These are phyloP conservation scores for Plasmodium billcollinsi DNA, from an alignment of 169 alveolate species.

Conservation along the genomic window DNA sequence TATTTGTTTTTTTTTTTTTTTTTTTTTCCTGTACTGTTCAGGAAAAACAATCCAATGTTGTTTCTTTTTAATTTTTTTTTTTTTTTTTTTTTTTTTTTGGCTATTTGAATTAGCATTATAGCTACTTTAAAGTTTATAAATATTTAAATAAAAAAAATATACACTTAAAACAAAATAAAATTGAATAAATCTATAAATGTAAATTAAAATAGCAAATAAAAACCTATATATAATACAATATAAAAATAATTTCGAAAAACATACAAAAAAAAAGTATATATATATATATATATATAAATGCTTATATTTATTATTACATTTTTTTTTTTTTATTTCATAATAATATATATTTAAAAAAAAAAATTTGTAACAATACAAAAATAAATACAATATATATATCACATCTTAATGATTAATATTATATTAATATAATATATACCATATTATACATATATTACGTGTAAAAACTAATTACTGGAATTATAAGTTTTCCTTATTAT, in stretches of 20 bases:
- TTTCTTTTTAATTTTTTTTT: constrained; percentile 12
- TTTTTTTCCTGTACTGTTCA: constrained; percentile 48
- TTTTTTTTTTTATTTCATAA: no score
- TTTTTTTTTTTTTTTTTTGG: constrained; percentile 38
- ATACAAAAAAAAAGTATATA: constrained; percentile 20
- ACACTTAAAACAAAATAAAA: no score
- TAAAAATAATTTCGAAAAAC: constrained; percentile 4
- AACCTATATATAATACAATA: no score
- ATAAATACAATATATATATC: neutral
- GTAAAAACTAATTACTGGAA: no score
- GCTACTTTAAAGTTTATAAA: constrained; percentile 11
- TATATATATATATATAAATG: no score
- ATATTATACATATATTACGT: neutral
- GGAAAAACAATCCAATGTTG: constrained; percentile 17
- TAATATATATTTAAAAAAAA: no score
- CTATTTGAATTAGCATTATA: constrained; percentile 14
- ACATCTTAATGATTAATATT: no score
- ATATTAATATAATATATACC: neutral
- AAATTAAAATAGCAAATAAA: no score
- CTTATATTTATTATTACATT: no score
- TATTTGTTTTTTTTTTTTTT: constrained; percentile 21
- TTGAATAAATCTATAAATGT: no score
- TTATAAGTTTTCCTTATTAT: neutral
- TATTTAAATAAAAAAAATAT: constrained; percentile 11
- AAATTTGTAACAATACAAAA: no score